Evolutionary conservation across 225 moss, liverwort and hornwort genomes (phyloP).

Genomic region (Bryum argenteum): DNA sequence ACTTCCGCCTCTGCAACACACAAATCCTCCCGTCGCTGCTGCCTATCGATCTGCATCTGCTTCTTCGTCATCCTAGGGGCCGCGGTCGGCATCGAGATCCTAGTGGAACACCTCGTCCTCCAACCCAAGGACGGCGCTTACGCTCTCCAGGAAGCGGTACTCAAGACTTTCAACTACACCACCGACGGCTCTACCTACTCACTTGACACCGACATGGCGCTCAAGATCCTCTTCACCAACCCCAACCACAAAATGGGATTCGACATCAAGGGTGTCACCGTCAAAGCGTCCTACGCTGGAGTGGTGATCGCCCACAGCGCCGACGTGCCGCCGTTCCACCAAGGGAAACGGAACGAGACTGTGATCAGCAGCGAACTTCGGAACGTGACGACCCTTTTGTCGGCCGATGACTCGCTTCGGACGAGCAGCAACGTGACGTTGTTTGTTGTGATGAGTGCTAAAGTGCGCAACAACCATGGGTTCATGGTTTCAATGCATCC

Average conservation of each 20-base stretch:
- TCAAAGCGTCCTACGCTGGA: not conserved
- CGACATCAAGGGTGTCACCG: constrained; percentile 23
- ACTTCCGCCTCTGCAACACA: constrained; percentile 22
- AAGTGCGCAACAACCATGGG: constrained; percentile 8
- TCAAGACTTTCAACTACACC: constrained; percentile 11
- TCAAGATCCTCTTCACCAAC: constrained; percentile 9
- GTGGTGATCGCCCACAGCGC: constrained; percentile 8
- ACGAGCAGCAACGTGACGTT: not conserved
- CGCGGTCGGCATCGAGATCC: not conserved
- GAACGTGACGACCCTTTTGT: not conserved
- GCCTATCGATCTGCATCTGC: not conserved
- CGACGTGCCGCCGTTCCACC: constrained; percentile 20
- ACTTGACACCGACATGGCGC: constrained; percentile 18
- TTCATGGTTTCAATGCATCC: not conserved
- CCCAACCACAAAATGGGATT: constrained; percentile 26
- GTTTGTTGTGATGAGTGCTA: constrained; percentile 21
- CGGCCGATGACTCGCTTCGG: constrained; percentile 15
- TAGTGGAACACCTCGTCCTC: constrained; percentile 5
- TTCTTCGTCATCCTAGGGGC: not conserved
- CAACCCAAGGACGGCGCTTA: constrained; percentile 20
- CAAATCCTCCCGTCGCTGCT: not conserved
- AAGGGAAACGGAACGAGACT: not conserved
- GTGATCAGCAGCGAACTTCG: not conserved
- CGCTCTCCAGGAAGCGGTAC: constrained; percentile 10
- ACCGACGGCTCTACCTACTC: not conserved